phyloP scores from a whole-genome alignment of 2,329 filamentous ascomycete species.

The Beauveria sp. region DNA sequence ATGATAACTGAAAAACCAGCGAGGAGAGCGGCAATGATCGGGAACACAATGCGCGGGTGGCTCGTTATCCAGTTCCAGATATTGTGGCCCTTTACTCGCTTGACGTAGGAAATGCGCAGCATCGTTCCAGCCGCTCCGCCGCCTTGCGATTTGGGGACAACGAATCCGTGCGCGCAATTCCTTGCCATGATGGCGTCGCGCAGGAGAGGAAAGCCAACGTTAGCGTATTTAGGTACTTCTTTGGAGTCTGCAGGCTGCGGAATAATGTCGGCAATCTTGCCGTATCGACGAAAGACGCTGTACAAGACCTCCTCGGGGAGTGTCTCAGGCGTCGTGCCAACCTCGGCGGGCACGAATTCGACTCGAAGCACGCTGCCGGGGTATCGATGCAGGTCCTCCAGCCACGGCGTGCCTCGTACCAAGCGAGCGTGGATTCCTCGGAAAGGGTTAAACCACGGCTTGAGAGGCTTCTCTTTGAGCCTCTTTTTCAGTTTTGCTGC shows the following conservation, averaged over 20 bases:
- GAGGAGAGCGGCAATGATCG: conserved; percentile 69
- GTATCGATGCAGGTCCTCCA: conserved; percentile 82
- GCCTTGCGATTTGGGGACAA: conserved; percentile 59
- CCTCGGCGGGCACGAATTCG: conserved; percentile 70
- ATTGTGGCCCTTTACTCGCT: conserved; percentile 66
- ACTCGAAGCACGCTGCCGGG: conserved; percentile 70
- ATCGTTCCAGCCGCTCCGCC: conserved; percentile 70
- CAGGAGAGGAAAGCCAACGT: conserved; percentile 66
- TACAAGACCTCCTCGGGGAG: conserved; percentile 83
- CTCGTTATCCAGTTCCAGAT: conserved; percentile 80
- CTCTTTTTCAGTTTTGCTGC: conserved; percentile 50
- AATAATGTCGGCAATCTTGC: conserved; percentile 80
- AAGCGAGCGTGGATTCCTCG: conserved; percentile 60
- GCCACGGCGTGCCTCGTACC: conserved; percentile 82
- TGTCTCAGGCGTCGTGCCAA: conserved; percentile 66
- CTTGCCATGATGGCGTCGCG: conserved; percentile 79
- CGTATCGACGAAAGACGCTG: conserved; percentile 79
- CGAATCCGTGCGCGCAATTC: conserved; percentile 84
- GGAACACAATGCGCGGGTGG: conserved; percentile 84
- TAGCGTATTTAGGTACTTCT: conserved; percentile 69
- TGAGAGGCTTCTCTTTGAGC: conserved; percentile 63
- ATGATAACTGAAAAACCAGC: conserved; percentile 78
- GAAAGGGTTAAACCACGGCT: conserved; percentile 87
- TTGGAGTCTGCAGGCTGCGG: conserved; percentile 83
- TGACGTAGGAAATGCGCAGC: conserved; percentile 77